Percentiles rank a stretch among this genome's conserved stretches.
These are phyloP conservation scores for Malus hybrid DNA, from an alignment of 331 rosid genomes.

Conservation along the genomic window DNA sequence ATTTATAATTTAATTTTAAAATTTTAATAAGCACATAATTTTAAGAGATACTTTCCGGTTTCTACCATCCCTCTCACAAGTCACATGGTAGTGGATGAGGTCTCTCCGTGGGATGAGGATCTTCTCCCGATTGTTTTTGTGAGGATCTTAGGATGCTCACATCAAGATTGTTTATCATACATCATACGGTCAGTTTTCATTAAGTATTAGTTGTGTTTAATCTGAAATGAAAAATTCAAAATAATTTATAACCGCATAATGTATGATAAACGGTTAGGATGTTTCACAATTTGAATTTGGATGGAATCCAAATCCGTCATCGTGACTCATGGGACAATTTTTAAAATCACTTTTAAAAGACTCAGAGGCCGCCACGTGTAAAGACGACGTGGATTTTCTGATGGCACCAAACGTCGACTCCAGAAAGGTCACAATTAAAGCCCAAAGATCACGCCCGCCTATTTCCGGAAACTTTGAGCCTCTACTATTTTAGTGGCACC, in stretches of 20 bases:
- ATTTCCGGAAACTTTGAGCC: not conserved
- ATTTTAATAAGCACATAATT: too few relatives aligned
- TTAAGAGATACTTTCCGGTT: too few relatives aligned
- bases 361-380: not conserved
- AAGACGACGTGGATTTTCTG: not conserved
- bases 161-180: rapidly evolving
- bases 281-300: rapidly evolving
- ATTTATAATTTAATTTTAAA: too few relatives aligned
- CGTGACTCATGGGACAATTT: too few relatives aligned
- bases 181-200: rapidly evolving
- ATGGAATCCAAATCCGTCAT: too few relatives aligned
- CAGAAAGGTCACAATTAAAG: not conserved
- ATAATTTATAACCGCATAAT: too few relatives aligned
- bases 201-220: too few relatives aligned
- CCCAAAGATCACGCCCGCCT: not conserved
- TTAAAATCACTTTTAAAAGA: not conserved
- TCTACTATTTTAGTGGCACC: not conserved
- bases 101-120: too few relatives aligned
- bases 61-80: too few relatives aligned
- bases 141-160: rapidly evolving
- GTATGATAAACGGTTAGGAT: rapidly evolving
- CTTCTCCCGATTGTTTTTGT: too few relatives aligned
- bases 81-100: too few relatives aligned
- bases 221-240: too few relatives aligned
- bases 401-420: not conserved